These are phyloP conservation scores for Linum tenue DNA, from an alignment of 345 rosid genomes.

Conservation along the genomic window DNA sequence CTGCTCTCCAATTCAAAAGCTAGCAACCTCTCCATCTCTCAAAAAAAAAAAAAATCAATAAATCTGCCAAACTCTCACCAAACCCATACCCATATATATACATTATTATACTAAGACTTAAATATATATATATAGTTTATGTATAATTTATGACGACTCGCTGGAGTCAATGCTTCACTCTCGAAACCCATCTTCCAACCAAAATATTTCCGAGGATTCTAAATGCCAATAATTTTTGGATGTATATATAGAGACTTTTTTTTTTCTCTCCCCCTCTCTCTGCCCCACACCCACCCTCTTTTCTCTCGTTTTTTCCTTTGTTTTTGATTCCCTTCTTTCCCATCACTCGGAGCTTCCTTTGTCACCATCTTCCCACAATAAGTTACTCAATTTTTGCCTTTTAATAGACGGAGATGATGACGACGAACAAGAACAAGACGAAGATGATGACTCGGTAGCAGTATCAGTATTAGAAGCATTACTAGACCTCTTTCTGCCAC, in stretches of 20 bases:
- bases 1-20: too few species aligned
- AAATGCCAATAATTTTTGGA: slow-evolving; percentile 8
- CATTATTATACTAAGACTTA: slow-evolving; percentile 14
- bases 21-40: not conserved
- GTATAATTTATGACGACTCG: slow-evolving; percentile 22
- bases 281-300: not conserved
- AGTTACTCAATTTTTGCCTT: slow-evolving; percentile 62
- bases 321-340: slow-evolving; percentile 12
- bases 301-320: not conserved
- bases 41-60: slow-evolving; percentile 23
- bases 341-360: slow-evolving; percentile 44
- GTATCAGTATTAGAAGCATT: not conserved
- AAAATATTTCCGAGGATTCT: slow-evolving; percentile 38
- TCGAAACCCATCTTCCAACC: slow-evolving; percentile 23
- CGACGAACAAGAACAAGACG: slow-evolving; percentile 19
- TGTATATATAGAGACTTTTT: slow-evolving; percentile 16
- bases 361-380: slow-evolving; percentile 56
- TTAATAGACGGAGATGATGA: slow-evolving; percentile 39
- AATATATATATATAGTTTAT: slow-evolving; percentile 12
- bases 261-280: too few species aligned
- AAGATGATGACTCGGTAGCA: slow-evolving; percentile 37
- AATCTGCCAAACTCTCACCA: slow-evolving; percentile 35
- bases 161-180: slow-evolving; percentile 29
- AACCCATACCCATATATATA: slow-evolving; percentile 22
- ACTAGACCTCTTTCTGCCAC: slow-evolving; percentile 47